These are phyloP conservation scores for Margaritispora aquatica DNA, from an alignment of 495 filamentous ascomycete species.

Conservation along the genomic window DNA sequence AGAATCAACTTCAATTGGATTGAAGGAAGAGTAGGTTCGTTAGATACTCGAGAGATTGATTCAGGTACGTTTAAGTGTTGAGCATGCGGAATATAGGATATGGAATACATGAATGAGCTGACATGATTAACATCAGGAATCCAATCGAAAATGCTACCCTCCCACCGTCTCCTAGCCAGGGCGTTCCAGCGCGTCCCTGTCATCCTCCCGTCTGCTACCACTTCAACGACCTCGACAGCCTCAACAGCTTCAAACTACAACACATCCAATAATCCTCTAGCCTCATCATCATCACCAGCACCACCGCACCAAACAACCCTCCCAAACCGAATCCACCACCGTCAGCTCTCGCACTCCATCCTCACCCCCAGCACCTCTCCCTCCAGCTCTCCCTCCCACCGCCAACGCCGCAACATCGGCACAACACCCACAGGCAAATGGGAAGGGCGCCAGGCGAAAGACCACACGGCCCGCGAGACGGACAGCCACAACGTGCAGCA, in stretches of 20 bases:
- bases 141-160: constrained; percentile 6
- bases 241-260: too few relatives aligned
- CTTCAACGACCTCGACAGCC: too few relatives aligned
- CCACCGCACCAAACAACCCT: too few relatives aligned
- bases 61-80: too few relatives aligned
- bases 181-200: constrained; percentile 4
- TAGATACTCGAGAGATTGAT: too few relatives aligned
- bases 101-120: not conserved
- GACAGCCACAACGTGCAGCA: constrained; percentile 18
- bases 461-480: constrained; percentile 4
- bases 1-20: too few relatives aligned
- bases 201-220: not conserved
- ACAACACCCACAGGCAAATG: not conserved
- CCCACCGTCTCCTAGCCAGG: constrained; percentile 3
- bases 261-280: too few relatives aligned
- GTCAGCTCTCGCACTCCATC: too few relatives aligned
- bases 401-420: not conserved
- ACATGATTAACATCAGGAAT: not conserved
- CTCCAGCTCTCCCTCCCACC: not conserved
- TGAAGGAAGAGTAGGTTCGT: too few relatives aligned
- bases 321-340: too few relatives aligned
- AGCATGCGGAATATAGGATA: not conserved
- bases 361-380: not conserved
- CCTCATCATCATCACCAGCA: too few relatives aligned
- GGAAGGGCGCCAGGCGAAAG: constrained; percentile 12